Conservation (phyloP, 257 asterid genomes). For the Ligustrum vulgare region DNA sequence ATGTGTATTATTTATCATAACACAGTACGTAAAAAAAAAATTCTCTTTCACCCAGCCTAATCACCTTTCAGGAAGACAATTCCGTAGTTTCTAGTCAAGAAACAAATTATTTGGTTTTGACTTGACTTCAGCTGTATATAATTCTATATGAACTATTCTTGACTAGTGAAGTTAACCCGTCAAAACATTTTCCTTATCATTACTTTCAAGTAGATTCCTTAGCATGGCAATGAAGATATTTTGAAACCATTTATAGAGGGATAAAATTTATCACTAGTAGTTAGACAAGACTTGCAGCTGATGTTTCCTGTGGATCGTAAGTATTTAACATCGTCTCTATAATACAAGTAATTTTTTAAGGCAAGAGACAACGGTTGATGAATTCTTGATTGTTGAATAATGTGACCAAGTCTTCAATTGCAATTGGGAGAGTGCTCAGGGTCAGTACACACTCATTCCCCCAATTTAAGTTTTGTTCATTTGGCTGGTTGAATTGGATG, state of each 20-base stretch:
- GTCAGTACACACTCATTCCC: not conserved
- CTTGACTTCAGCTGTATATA: not conserved
- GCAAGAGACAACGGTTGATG: not conserved
- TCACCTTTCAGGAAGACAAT: not conserved
- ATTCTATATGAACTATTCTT: not conserved
- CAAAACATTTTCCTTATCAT: not conserved
- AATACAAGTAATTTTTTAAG: not conserved
- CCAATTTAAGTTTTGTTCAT: not conserved
- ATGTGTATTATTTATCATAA: not conserved
- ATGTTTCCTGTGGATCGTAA: not conserved
- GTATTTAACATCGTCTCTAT: not conserved
- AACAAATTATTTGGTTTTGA: not conserved
- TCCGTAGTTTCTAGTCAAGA: not conserved
- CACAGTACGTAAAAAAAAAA: not conserved
- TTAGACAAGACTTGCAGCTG: slow-evolving; percentile 11
- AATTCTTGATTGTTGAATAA: not conserved
- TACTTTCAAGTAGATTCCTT: not conserved
- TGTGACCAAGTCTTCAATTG: not conserved
- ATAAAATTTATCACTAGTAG: slow-evolving; percentile 2
- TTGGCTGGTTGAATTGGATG: not conserved
- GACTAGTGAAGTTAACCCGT: not conserved
- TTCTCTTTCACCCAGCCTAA: slow-evolving; percentile 1
- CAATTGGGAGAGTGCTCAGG: not conserved
- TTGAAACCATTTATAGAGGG: not conserved
- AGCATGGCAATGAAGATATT: not conserved